Conservation (phyloP, 495 filamentous ascomycete genomes). For the Paragyromitra xinjiangensis region DNA sequence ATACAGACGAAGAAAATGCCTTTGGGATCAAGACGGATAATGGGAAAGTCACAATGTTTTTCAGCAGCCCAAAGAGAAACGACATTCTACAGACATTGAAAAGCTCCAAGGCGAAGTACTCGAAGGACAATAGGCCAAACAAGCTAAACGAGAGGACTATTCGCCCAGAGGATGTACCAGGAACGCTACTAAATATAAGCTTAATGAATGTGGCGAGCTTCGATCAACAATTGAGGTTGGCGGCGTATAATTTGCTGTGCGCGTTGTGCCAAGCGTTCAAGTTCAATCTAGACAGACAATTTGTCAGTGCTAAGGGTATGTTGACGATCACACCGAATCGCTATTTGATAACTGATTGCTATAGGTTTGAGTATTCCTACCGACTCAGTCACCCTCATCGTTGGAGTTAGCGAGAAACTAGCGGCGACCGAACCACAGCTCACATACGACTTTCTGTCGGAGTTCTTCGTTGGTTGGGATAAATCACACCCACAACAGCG, state of each 20-base stretch:
- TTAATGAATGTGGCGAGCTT: slow-evolving; percentile 69
- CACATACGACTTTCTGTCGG: slow-evolving; percentile 72
- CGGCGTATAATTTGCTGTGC: slow-evolving; percentile 71
- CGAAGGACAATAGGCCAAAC: slow-evolving; percentile 66
- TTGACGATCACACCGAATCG: neutral
- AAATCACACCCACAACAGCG: slow-evolving; percentile 70
- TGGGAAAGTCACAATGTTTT: slow-evolving; percentile 74
- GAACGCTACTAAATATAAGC: slow-evolving; percentile 71
- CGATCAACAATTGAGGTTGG: slow-evolving; percentile 66
- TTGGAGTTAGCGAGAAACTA: slow-evolving; percentile 69
- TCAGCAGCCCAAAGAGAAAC: slow-evolving; percentile 68
- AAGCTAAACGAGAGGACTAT: slow-evolving; percentile 70
- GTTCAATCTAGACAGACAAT: slow-evolving; percentile 67
- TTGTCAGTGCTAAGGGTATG: slow-evolving; percentile 68
- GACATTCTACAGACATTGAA: slow-evolving; percentile 70
- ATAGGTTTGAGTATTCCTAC: slow-evolving; percentile 62
- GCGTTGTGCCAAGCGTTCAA: slow-evolving; percentile 72
- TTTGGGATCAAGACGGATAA: slow-evolving; percentile 73
- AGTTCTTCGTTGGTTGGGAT: slow-evolving; percentile 75
- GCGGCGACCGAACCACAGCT: slow-evolving; percentile 70
- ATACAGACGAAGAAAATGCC: slow-evolving; percentile 72
- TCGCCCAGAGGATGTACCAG: slow-evolving; percentile 73
- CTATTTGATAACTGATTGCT: slow-evolving; percentile 25
- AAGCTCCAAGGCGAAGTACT: slow-evolving; percentile 67
- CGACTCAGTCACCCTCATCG: slow-evolving; percentile 70